phyloP scores from a whole-genome alignment of 1,284 basidiomycete genomes.

The Trametes hirsuta region DNA sequence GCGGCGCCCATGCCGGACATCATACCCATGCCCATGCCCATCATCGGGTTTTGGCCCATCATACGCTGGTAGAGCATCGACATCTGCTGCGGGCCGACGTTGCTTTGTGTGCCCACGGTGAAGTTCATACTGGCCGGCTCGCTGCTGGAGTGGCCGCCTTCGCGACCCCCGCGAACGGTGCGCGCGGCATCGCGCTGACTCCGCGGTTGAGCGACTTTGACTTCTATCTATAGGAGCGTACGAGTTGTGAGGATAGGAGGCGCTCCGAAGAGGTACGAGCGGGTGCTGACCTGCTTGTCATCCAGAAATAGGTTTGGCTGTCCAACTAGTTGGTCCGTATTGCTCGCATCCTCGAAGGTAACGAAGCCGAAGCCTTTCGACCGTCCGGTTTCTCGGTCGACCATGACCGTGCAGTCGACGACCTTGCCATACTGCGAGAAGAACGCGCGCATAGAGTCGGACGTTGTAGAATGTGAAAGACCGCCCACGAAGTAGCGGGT shows the following conservation, averaged over 20 bases:
- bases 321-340: slow-evolving; percentile 73
- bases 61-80: slow-evolving; percentile 60
- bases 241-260: neutral
- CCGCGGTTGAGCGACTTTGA: slow-evolving; percentile 83
- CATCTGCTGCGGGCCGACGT: slow-evolving; percentile 48
- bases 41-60: slow-evolving; percentile 51
- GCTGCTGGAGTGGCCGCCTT: slow-evolving; percentile 23
- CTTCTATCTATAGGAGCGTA: slow-evolving; percentile 67
- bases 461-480: slow-evolving; percentile 76
- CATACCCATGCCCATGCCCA: slow-evolving; percentile 28
- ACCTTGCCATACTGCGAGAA: slow-evolving; percentile 82
- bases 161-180: slow-evolving; percentile 25
- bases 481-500: slow-evolving; percentile 92
- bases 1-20: slow-evolving; percentile 16
- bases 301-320: slow-evolving; percentile 74
- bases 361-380: slow-evolving; percentile 95
- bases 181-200: slow-evolving; percentile 62
- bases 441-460: slow-evolving; percentile 81
- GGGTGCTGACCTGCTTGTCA: slow-evolving; percentile 66
- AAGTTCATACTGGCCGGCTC: slow-evolving; percentile 27
- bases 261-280: slow-evolving; percentile 7
- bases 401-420: slow-evolving; percentile 92
- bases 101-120: slow-evolving; percentile 32
- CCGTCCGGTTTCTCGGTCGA: slow-evolving; percentile 88
- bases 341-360: slow-evolving; percentile 81